These are phyloP conservation scores for Pilobolus umbonatus DNA, from an alignment of 192 early-diverging fungal genomes.

Conservation along the genomic window DNA sequence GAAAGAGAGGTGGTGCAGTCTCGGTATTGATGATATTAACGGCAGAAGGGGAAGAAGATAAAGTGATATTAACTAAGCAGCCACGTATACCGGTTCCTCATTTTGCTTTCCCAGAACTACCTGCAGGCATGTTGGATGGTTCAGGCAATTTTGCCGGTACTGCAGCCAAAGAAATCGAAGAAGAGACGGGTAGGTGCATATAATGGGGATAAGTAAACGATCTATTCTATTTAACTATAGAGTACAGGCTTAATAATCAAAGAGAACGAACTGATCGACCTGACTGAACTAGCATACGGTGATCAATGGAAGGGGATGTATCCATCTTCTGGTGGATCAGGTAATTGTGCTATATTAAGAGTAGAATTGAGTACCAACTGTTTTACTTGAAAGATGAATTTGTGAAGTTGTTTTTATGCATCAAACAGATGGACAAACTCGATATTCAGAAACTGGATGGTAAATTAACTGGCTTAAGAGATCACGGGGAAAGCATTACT, in stretches of 20 bases:
- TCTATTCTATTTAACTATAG: too few relatives aligned
- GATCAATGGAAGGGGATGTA: conserved; percentile 49
- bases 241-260: conserved; percentile 43
- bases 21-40: conserved; percentile 64
- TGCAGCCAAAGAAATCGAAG: conserved; percentile 73
- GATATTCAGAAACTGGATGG: conserved; percentile 60
- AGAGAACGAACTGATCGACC: conserved; percentile 58
- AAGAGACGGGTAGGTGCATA: conserved; percentile 63
- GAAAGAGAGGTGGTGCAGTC: conserved; percentile 67
- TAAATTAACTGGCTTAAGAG: conserved; percentile 60
- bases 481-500: conserved; percentile 74
- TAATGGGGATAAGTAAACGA: neutral
- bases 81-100: conserved; percentile 64
- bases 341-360: neutral
- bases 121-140: conserved; percentile 84
- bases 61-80: conserved; percentile 68
- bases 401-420: conserved; percentile 63
- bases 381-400: conserved; percentile 48
- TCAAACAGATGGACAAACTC: conserved; percentile 44
- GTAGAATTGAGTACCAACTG: neutral
- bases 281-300: conserved; percentile 55
- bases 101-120: conserved; percentile 64
- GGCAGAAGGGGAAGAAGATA: conserved; percentile 40
- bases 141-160: conserved; percentile 68
- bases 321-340: conserved; percentile 71